Base-by-base conservation (phyloP, 495 filamentous ascomycete genomes). In the Penicillium coffeae region DNA sequence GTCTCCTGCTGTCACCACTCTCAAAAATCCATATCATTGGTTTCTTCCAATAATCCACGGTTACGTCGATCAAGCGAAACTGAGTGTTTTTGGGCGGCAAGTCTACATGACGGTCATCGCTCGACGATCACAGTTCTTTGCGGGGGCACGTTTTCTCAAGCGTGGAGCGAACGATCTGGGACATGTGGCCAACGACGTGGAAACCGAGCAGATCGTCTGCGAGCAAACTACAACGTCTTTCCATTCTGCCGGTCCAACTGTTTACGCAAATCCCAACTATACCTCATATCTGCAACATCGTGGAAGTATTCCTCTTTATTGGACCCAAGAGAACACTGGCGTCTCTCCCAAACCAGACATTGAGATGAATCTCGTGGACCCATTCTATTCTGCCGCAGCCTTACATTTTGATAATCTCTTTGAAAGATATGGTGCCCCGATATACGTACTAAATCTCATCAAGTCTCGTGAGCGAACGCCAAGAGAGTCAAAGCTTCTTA, bases 141-240 rank as follows among this genome's bases (percentile, higher is more conserved):
- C 93, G 1, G 93, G 93, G 35, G 93, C 93, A 19, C 79, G 93
- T 2, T 98, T 96, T 54, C 68, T 98, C 42, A 98, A 98, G 68
- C 82, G 93, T 46, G 93, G 93, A 35, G 86, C 91, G 35, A 98
- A 98, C 58, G 94, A 98, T 66, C 58, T 95, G 46, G 93, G 93
- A 16, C 95, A 95, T 66, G 93, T 98, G 42, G 93, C 93, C 32
- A 98, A 98, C 60, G 93, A 98, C 66, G 93, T 98, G n/a, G 94
- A 98, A 69, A 96, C 94, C 4, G 93, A 98, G 68, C 93, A 98
- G 64, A 96, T 98, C 52, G 91, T 97, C 8, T 90, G 90, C 10
- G 94, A 98, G 62, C 84, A 88, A 59, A 70, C 88, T 25, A 96
- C 90, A 2, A 97, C 93, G 2, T 96, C 93, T 0, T 97, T 98